Percentiles rank a stretch among this genome's conserved stretches.
These are phyloP conservation scores for Gyromitra esculenta DNA, from an alignment of 2,329 filamentous ascomycete species.

Conservation along the genomic window DNA sequence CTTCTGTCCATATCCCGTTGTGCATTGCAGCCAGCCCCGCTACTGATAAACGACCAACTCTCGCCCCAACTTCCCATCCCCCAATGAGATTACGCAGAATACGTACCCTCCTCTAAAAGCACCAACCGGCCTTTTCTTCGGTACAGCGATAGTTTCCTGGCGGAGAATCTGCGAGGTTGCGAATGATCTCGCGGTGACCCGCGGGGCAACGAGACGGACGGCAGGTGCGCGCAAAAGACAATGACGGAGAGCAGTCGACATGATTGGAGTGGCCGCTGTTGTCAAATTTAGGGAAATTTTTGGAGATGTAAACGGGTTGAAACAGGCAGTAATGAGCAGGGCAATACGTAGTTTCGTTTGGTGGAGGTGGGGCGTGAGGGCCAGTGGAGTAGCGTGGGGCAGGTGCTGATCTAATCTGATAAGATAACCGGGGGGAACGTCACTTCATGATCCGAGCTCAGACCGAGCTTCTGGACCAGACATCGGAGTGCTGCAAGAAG, in stretches of 20 bases:
- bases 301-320: constrained; percentile 3
- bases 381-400: constrained; percentile 10
- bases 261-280: constrained; percentile 4
- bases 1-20: constrained; percentile 25
- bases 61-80: not conserved
- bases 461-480: constrained; percentile 28
- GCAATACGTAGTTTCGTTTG: constrained; percentile 46
- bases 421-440: constrained; percentile 40
- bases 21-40: constrained; percentile 33
- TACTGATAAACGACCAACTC: constrained; percentile 5
- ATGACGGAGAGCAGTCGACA: constrained; percentile 37
- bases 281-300: constrained; percentile 11
- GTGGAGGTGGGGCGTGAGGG: constrained; percentile 29
- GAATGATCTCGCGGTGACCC: constrained; percentile 17
- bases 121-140: constrained; percentile 73
- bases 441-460: constrained; percentile 33
- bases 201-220: constrained; percentile 31
- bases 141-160: constrained; percentile 58
- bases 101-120: constrained; percentile 78
- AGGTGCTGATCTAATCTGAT: constrained; percentile 35
- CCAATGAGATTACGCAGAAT: constrained; percentile 18
- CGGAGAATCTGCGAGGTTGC: constrained; percentile 36
- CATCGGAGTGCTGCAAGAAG: constrained; percentile 24
- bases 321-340: constrained; percentile 38
- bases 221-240: constrained; percentile 22